phyloP scores from a whole-genome alignment of 108 stramenopile species.

The Phaeodactylum tricornutum region DNA sequence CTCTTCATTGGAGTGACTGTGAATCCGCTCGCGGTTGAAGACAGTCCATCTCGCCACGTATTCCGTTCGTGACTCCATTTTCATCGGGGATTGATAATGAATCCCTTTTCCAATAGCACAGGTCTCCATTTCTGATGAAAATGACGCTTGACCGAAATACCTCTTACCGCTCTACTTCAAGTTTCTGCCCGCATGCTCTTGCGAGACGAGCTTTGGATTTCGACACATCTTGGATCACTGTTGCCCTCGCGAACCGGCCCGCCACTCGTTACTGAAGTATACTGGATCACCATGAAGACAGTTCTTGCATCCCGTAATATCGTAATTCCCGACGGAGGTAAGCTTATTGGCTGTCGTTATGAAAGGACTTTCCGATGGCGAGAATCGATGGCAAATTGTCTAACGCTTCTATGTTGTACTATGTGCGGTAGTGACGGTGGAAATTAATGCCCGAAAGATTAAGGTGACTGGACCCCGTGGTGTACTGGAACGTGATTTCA shows the following conservation, averaged over 20 bases:
- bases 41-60: too few relatives aligned
- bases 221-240: too few relatives aligned
- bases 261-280: slow-evolving; percentile 21
- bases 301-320: slow-evolving; percentile 56
- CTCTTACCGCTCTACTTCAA: too few relatives aligned
- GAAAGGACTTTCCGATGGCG: neutral
- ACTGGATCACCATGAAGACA: slow-evolving; percentile 59
- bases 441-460: slow-evolving; percentile 77
- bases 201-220: too few relatives aligned
- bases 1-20: too few relatives aligned
- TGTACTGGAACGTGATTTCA: slow-evolving; percentile 85
- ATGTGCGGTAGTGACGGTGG: slow-evolving; percentile 60
- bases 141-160: too few relatives aligned
- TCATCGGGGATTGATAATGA: too few relatives aligned
- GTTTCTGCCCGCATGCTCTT: too few relatives aligned
- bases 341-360: neutral
- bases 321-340: slow-evolving; percentile 57
- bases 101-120: too few relatives aligned
- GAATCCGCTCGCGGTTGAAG: too few relatives aligned
- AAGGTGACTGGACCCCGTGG: slow-evolving; percentile 93
- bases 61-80: too few relatives aligned
- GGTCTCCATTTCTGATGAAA: too few relatives aligned
- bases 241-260: slow-evolving; percentile 43
- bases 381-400: neutral
- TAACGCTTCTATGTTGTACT: neutral